Evolutionary conservation across 768 basidiomycete genomes (phyloP).

Genomic region (Nidularia sp.): DNA sequence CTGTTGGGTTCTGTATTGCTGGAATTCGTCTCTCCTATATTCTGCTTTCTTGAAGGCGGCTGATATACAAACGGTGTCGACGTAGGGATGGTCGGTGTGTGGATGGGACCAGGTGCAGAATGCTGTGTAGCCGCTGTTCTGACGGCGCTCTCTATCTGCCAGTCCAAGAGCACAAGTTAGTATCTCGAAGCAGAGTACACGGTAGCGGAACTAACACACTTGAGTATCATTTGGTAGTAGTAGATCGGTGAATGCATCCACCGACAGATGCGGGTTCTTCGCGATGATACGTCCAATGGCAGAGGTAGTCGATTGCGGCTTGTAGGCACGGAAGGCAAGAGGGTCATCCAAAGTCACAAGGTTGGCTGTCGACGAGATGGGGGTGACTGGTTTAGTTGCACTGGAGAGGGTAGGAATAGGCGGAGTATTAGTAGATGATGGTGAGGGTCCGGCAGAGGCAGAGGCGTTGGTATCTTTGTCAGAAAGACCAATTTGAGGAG

Average conservation of each 20-base stretch:
- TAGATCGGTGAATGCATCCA: conserved; percentile 12
- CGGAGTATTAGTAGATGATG: too few species aligned
- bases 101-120: neutral
- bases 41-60: conserved; percentile 6
- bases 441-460: too few species aligned
- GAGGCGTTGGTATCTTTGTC: too few species aligned
- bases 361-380: neutral
- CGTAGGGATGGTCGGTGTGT: conserved; percentile 7
- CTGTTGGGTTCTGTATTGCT: neutral
- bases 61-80: conserved; percentile 12
- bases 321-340: conserved; percentile 9
- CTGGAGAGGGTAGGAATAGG: too few species aligned
- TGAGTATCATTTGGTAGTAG: neutral
- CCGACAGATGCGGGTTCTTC: conserved; percentile 9
- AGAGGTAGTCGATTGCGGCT: conserved; percentile 4
- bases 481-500: too few species aligned
- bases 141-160: neutral
- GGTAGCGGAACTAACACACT: neutral
- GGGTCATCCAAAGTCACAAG: neutral
- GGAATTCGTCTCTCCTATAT: neutral
- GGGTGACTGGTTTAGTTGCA: too few species aligned
- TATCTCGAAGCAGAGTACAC: neutral
- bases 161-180: neutral
- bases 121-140: neutral
- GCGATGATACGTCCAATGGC: conserved; percentile 9